Evolutionary conservation across 257 asterid genomes (phyloP), one percentile per base, ranked within the genome.

Genomic region (Voacanga thouarsii): DNA sequence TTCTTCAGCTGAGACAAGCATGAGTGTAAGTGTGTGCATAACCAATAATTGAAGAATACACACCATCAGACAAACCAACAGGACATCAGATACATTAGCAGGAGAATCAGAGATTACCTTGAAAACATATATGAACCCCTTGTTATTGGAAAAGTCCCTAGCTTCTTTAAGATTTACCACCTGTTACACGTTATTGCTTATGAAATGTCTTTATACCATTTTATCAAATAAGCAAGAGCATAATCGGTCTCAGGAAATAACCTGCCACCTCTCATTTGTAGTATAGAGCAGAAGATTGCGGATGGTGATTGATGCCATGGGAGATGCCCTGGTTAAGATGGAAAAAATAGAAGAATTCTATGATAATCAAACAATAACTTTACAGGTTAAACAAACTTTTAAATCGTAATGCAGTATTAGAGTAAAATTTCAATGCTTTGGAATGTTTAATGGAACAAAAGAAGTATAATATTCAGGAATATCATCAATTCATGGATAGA

Each of bases 91-190:
- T 76, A 61, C 53, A 60, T 66, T 67, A 70, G 39, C 21, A 60
- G 44, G 39, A 79, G 80, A 69, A 72, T 30, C 66, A 37, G 71
- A 67, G 77, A 66, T 84, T 94, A 93, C 99, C 89, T 90, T 96
- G 90, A 96, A 96, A 8, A 96, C 99, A 74, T 92, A 96, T 71
- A 96, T 96, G 87, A 85, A 92, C 74, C 93, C 90, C 97, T 92
- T 90, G 91, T 90, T 89, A 85, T 78, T 90, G 76, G 99, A 93
- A 85, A 90, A 96, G 77, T 92, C 98, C 82, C 99, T 91, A 4
- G 99, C 97, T 80, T 92, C 97, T 90, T 96, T 96, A 71, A 96
- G 98, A 87, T 93, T 89, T 80, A 93, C 99, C 75, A 92, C 94
- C 99, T 95, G 96, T 60, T 44, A 80, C 60, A 81, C 74, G 57